These are phyloP conservation scores for Plasmodium fragile DNA, from an alignment of 169 alveolate genomes.

Conservation along the genomic window DNA sequence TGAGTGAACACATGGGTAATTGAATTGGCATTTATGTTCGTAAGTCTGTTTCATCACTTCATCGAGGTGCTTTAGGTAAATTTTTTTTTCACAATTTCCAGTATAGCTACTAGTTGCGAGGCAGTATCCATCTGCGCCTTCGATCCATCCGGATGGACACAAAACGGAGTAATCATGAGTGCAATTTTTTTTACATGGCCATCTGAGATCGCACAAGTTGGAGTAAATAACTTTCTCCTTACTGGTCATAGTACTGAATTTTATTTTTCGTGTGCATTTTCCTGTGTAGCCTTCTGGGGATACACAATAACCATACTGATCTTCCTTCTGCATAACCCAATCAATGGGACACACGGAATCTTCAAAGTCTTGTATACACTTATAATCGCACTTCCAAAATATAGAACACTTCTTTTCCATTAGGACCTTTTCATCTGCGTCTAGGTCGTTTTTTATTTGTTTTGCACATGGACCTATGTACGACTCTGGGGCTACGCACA, in stretches of 20 bases:
- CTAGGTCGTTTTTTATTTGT: slow-evolving; percentile 35
- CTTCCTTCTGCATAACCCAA: slow-evolving; percentile 73
- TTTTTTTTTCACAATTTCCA: slow-evolving; percentile 52
- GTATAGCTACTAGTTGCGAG: slow-evolving; percentile 45
- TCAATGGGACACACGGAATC: slow-evolving; percentile 79
- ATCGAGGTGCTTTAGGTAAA: slow-evolving; percentile 54
- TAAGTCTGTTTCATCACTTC: slow-evolving; percentile 57
- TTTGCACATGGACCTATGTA: slow-evolving; percentile 82
- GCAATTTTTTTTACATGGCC: slow-evolving; percentile 79
- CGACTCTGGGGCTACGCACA: slow-evolving; percentile 80
- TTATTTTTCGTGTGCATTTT: slow-evolving; percentile 45
- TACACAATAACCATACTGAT: slow-evolving; percentile 65
- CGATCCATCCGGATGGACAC: slow-evolving; percentile 86
- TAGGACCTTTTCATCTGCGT: slow-evolving; percentile 44
- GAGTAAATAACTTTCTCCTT: slow-evolving; percentile 72
- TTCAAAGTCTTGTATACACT: slow-evolving; percentile 60
- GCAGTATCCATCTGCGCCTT: slow-evolving; percentile 67
- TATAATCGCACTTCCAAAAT: slow-evolving; percentile 70
- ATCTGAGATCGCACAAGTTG: slow-evolving; percentile 57
- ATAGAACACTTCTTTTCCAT: slow-evolving; percentile 51
- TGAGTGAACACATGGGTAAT: slow-evolving; percentile 62
- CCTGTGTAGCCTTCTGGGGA: slow-evolving; percentile 83
- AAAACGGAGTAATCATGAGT: slow-evolving; percentile 82
- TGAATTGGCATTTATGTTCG: slow-evolving; percentile 75
- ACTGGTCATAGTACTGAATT: slow-evolving; percentile 36